Percentiles rank a stretch among this genome's conserved stretches.
Evolutionary conservation across 257 asterid species (phyloP).

Genomic region (Jacaranda mimosifolia): DNA sequence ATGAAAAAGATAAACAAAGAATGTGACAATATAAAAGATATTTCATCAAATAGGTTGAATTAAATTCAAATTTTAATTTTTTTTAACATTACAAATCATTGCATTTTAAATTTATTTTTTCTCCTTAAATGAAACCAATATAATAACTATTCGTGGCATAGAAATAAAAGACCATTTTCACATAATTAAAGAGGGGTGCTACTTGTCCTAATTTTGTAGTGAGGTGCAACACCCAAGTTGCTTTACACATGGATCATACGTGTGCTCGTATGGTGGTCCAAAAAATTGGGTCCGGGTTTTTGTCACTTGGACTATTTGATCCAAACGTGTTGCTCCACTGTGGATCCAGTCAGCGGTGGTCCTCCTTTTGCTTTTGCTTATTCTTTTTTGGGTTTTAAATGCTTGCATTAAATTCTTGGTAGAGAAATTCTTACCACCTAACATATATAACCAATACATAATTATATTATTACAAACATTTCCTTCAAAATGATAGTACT

Average conservation of each 20-base stretch:
- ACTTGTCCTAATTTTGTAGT: background rate
- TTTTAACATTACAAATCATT: too few species aligned
- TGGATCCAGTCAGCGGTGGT: background rate
- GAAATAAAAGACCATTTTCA: background rate
- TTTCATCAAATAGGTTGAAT: too few species aligned
- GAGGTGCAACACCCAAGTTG: background rate
- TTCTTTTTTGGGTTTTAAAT: background rate
- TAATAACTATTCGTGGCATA: background rate
- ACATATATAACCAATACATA: too few species aligned
- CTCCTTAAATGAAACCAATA: background rate
- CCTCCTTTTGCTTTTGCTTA: background rate
- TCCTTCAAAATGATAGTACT: background rate
- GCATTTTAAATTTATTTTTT: too few species aligned
- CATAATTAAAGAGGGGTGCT: background rate
- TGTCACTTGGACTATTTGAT: constrained; percentile 9
- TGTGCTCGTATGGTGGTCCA: constrained; percentile 21
- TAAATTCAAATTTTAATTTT: too few species aligned
- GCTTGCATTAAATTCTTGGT: background rate
- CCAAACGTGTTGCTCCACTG: background rate
- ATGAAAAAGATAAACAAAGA: too few species aligned
- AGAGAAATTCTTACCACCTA: background rate
- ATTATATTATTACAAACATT: background rate
- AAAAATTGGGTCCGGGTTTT: background rate
- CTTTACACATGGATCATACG: background rate
- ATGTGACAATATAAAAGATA: too few species aligned